Conservation (phyloP, 2,329 filamentous ascomycete genomes). For the Aspergillus quadrilineatus region DNA sequence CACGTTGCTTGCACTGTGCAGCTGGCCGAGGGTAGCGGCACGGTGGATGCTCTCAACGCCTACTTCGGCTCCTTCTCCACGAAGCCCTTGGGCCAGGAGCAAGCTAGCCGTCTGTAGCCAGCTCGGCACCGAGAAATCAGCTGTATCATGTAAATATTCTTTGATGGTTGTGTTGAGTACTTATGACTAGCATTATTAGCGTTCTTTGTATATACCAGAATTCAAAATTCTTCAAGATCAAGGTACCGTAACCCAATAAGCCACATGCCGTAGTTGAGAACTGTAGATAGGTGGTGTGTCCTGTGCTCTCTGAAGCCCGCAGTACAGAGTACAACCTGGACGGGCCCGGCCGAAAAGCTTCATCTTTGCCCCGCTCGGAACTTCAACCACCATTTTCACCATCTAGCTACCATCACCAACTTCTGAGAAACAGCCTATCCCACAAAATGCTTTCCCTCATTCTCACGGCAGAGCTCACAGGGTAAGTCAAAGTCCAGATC, state of each 20-base stretch:
- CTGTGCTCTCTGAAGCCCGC: background rate
- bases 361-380: slow-evolving; percentile 16
- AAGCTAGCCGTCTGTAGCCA: slow-evolving; percentile 36
- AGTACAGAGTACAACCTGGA: background rate
- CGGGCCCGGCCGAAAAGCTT: slow-evolving; percentile 1
- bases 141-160: slow-evolving; percentile 10
- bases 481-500: slow-evolving; percentile 26
- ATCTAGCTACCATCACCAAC: slow-evolving; percentile 2
- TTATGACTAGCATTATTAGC: slow-evolving; percentile 15
- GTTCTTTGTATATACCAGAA: slow-evolving; percentile 13
- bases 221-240: background rate
- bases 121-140: background rate
- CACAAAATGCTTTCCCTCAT: slow-evolving; percentile 41
- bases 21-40: slow-evolving; percentile 73
- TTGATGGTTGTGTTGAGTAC: background rate
- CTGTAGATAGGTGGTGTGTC: background rate
- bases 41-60: slow-evolving; percentile 75
- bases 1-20: slow-evolving; percentile 76
- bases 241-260: background rate
- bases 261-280: background rate
- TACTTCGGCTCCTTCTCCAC: slow-evolving; percentile 76
- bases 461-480: slow-evolving; percentile 39
- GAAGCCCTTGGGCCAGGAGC: slow-evolving; percentile 48
- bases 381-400: background rate
- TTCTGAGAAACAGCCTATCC: background rate